Conservation (phyloP, 208 protist genomes). For the Balamuthia mandrillaris region DNA sequence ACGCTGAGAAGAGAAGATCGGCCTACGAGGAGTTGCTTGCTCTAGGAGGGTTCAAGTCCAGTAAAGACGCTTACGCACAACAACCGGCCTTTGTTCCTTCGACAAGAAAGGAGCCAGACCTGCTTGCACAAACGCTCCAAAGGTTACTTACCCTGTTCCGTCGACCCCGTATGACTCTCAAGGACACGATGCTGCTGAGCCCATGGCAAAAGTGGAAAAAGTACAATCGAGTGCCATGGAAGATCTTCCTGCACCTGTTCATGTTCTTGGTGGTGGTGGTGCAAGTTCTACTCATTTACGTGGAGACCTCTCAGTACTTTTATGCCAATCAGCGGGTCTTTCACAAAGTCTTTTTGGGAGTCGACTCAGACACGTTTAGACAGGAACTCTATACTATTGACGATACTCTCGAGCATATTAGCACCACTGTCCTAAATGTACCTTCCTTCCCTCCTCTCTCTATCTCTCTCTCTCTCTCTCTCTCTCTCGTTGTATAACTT, state of each 20-base stretch:
- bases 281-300: conserved; percentile 30
- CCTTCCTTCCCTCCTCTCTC: background rate
- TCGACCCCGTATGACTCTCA: conserved; percentile 32
- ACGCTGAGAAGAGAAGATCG: too few species aligned
- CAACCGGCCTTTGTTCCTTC: too few species aligned
- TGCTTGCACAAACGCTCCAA: too few species aligned
- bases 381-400: background rate
- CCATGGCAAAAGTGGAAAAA: conserved; percentile 44
- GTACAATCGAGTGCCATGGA: conserved; percentile 38
- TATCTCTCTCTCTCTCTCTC: background rate
- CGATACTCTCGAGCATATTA: background rate
- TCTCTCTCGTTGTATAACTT: background rate
- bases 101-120: too few species aligned
- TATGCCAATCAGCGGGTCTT: conserved; percentile 13
- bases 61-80: too few species aligned
- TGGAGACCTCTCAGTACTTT: conserved; percentile 22
- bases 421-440: background rate
- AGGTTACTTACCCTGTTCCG: too few species aligned
- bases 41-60: too few species aligned
- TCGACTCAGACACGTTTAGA: background rate
- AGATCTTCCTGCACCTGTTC: conserved; percentile 32
- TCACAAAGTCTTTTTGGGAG: background rate
- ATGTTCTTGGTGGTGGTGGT: conserved; percentile 35
- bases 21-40: too few species aligned
- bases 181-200: conserved; percentile 30